These are phyloP conservation scores for Eucalyptus caleyi DNA, from an alignment of 345 rosid genomes.

Conservation along the genomic window DNA sequence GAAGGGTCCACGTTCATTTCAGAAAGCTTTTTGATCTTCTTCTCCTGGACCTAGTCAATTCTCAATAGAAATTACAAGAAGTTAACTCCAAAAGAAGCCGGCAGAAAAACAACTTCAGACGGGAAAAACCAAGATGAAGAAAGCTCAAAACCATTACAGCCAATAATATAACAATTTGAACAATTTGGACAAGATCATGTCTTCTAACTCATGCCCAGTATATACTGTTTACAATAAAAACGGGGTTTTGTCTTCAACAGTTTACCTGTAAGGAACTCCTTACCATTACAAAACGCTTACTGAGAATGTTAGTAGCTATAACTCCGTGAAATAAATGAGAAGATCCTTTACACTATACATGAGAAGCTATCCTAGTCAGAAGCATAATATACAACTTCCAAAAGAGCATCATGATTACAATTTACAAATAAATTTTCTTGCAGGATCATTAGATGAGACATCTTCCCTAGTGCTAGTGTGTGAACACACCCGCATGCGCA, in stretches of 20 bases:
- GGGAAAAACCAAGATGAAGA: background rate
- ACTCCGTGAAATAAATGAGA: background rate
- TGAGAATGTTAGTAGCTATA: background rate
- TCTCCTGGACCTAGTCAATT: conserved; percentile 79
- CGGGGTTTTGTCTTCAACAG: background rate
- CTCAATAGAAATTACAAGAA: background rate
- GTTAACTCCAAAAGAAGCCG: background rate
- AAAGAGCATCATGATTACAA: background rate
- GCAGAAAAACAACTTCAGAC: background rate
- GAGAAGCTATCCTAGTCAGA: background rate
- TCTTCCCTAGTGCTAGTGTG: background rate
- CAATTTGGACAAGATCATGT: background rate
- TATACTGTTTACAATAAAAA: background rate
- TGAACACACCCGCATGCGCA: accelerated
- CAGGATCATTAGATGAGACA: background rate
- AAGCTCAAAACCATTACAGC: background rate
- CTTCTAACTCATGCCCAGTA: background rate
- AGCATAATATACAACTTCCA: background rate
- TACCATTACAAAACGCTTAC: background rate
- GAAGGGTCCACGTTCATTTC: conserved; percentile 66
- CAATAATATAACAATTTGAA: background rate
- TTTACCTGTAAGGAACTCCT: background rate
- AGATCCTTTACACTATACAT: background rate
- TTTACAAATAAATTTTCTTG: background rate
- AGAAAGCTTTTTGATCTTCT: conserved; percentile 82